Percentiles rank a stretch among this genome's conserved stretches.
These are phyloP conservation scores for Eucalyptus coolabah DNA, from an alignment of 345 rosid species.

Conservation along the genomic window DNA sequence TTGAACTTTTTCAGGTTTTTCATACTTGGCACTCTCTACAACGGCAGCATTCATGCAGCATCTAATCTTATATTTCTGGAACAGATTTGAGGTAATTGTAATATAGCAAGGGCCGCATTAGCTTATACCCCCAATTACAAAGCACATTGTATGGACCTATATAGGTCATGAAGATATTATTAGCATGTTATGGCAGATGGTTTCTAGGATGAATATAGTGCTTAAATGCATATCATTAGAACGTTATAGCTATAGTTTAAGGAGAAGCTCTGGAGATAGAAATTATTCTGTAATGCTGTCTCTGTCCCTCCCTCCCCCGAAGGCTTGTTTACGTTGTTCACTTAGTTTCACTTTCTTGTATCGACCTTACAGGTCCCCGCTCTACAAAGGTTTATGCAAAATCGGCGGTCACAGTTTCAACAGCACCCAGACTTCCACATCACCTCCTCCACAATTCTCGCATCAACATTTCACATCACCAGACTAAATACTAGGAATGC, in stretches of 20 bases:
- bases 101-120: background rate
- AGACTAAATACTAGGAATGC: slow-evolving; percentile 64
- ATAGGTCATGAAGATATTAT: background rate
- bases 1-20: slow-evolving; percentile 48
- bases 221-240: background rate
- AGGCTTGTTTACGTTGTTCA: background rate
- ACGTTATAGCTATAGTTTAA: background rate
- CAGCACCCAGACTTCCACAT: slow-evolving; percentile 92
- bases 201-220: background rate
- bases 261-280: background rate
- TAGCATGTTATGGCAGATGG: background rate
- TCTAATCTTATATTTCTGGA: slow-evolving; percentile 94
- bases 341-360: background rate
- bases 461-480: slow-evolving; percentile 91
- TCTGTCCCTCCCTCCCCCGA: background rate
- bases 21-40: slow-evolving; percentile 84
- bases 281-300: background rate
- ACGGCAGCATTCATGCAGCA: slow-evolving; percentile 97
- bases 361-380: slow-evolving; percentile 63
- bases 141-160: background rate
- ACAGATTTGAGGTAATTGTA: slow-evolving; percentile 79
- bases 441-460: slow-evolving; percentile 90
- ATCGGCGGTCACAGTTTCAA: slow-evolving; percentile 66
- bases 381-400: slow-evolving; percentile 76
- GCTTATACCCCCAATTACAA: background rate